Evolutionary conservation across 108 stramenopile genomes (phyloP), one percentile per base, ranked within the genome.

Genomic region (Halocafeteria seosinensis): DNA sequence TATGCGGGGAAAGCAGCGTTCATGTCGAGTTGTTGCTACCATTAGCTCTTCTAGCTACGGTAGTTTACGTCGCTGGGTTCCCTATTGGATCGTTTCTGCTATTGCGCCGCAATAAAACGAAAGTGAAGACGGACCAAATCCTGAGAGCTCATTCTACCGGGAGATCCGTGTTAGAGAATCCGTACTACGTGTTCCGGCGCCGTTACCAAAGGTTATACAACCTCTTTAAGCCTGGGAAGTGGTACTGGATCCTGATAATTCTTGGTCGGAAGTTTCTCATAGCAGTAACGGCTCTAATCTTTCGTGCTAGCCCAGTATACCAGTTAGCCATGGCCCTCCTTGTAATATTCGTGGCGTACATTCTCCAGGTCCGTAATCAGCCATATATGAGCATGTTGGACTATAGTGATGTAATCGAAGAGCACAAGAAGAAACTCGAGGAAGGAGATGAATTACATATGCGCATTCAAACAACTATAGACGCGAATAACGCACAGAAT

Each of bases 181-280:
- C 55, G n/a, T 47, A 38, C 33, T 68, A 53, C 9, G 52, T 37
- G 36, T 68, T 73, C 58, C 67, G 72, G 37, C 61, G 58, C 62
- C 28, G 30, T 34, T 73, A 33, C 26, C 62, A 61, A 27, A 53
- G 38, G 34, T 61, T 74, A 0, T 74, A 70, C 70, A 38, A 69
- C 30, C 61, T 36, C 31, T 74, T 52, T 62, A 65, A 65, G 60
- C 73, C 73, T 17, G 32, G 25, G 33, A 31, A 63, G 2, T 55
- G 31, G 35, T 68, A 26, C 50, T 74, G 73, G 73, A 63, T 74
- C 0, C 23, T 70, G 35, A 17, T 66, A n/a, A 59, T 74, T 23
- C 28, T 74, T 4, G 23, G 53, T 28, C 55, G 73, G 37, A 74
- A 74, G 64, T 68, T 68, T 69, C 47, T 50, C 34, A 62, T 74